Percentiles rank a stretch among this genome's conserved stretches.
Conservation (phyloP, 2,329 filamentous ascomycete genomes). For the Diaporthe ilicicola region DNA sequence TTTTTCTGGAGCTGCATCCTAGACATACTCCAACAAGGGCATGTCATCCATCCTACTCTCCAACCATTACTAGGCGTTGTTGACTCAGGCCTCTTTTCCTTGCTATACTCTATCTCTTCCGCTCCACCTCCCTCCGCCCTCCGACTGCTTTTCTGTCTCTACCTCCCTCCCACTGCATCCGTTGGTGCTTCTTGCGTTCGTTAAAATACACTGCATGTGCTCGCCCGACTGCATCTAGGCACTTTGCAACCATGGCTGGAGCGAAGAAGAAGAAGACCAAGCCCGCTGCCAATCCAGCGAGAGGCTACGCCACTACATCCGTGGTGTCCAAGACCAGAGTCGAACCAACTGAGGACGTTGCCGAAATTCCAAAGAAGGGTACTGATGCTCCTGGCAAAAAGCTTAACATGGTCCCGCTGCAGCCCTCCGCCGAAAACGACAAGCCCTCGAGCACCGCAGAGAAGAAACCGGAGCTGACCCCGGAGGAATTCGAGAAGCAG, state of each 20-base stretch:
- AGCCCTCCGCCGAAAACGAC: slow-evolving; percentile 37
- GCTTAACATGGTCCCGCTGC: slow-evolving; percentile 33
- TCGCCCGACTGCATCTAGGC: background rate
- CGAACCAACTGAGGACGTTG: slow-evolving; percentile 56
- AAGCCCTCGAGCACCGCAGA: slow-evolving; percentile 31
- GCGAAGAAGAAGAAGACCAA: slow-evolving; percentile 95
- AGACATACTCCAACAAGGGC: background rate
- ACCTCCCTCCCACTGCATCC: background rate
- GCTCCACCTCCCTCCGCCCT: background rate
- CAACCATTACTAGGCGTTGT: background rate
- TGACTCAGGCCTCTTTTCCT: slow-evolving; percentile 14
- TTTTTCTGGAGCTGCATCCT: slow-evolving; percentile 24
- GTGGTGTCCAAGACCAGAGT: slow-evolving; percentile 82
- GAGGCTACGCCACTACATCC: slow-evolving; percentile 94
- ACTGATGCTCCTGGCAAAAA: slow-evolving; percentile 34
- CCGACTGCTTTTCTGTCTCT: background rate
- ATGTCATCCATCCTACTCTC: slow-evolving; percentile 14
- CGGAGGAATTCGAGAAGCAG: slow-evolving; percentile 90
- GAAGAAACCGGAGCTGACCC: slow-evolving; percentile 65
- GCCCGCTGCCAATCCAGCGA: slow-evolving; percentile 82
- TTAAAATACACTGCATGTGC: background rate
- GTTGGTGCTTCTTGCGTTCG: background rate
- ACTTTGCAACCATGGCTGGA: slow-evolving; percentile 66
- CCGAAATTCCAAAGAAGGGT: slow-evolving; percentile 37
- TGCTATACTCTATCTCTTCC: background rate